Evolutionary conservation across 163 green algal species (phyloP).

Genomic region (Scenedesmus sp.): DNA sequence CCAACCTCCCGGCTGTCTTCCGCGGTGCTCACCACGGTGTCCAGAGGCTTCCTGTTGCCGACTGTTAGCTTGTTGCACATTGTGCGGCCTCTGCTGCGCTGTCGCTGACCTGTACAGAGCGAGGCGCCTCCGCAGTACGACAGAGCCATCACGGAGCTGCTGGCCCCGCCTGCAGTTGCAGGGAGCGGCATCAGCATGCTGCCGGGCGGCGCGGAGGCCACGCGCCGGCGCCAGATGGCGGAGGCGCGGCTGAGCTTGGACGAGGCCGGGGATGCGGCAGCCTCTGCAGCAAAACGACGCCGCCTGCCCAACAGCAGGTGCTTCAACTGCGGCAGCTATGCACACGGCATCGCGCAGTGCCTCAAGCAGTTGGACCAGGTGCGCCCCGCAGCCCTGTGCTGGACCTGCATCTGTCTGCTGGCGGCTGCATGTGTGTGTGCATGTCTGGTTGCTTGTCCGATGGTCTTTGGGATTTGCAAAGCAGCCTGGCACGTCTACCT

Average conservation of each 20-base stretch:
- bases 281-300: conserved; percentile 6
- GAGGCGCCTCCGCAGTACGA: conserved; percentile 39
- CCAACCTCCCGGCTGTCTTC: too few relatives aligned
- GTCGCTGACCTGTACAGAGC: not conserved
- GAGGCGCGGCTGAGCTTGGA: not conserved
- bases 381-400: not conserved
- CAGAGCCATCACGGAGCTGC: conserved; percentile 17
- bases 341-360: conserved; percentile 28
- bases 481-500: too few relatives aligned
- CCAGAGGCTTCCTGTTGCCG: too few relatives aligned
- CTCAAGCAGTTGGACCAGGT: not conserved
- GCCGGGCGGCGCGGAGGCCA: conserved; percentile 11
- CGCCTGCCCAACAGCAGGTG: conserved; percentile 16
- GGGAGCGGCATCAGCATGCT: conserved; percentile 16
- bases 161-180: conserved; percentile 21
- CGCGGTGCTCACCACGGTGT: not conserved
- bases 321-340: conserved; percentile 55
- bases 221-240: not conserved
- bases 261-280: not conserved
- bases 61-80: not conserved
- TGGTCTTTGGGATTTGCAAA: too few relatives aligned
- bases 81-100: not conserved
- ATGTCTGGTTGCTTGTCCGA: not conserved
- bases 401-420: not conserved
- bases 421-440: too few relatives aligned